Conservation (phyloP, 192 early-diverging fungal species). For the Linnemannia elongata region DNA sequence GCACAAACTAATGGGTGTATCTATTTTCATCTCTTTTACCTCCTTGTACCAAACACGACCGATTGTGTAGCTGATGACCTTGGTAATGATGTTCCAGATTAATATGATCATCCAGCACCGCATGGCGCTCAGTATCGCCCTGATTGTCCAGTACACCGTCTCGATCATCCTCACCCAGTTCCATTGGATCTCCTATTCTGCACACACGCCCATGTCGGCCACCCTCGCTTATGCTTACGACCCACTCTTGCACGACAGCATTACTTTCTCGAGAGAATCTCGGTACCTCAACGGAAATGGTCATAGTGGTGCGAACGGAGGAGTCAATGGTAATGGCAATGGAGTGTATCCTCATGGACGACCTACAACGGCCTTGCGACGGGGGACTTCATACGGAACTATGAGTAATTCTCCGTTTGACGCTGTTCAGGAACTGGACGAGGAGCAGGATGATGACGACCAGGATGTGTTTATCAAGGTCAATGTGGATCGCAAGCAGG, state of each 20-base stretch:
- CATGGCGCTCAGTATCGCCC: slow-evolving; percentile 2
- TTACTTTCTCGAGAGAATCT: slow-evolving; percentile 50
- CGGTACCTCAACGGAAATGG: slow-evolving; percentile 18
- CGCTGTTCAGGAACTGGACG: slow-evolving; percentile 43
- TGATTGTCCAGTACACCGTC: slow-evolving; percentile 33
- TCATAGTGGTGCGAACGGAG: background rate
- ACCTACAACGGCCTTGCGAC: background rate
- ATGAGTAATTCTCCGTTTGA: slow-evolving; percentile 36
- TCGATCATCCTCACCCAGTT: slow-evolving; percentile 38
- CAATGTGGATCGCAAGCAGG: slow-evolving; percentile 15
- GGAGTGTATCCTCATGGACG: background rate
- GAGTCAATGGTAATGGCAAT: background rate
- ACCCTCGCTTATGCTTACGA: slow-evolving; percentile 44
- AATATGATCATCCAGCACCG: slow-evolving; percentile 43
- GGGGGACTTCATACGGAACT: slow-evolving; percentile 45
- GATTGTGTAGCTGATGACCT: slow-evolving; percentile 32
- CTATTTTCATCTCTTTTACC: background rate
- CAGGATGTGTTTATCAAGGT: slow-evolving; percentile 50
- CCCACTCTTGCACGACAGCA: slow-evolving; percentile 37
- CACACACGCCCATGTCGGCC: slow-evolving; percentile 56
- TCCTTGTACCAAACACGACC: background rate
- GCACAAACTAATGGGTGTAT: background rate
- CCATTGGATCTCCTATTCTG: slow-evolving; percentile 51
- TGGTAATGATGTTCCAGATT: slow-evolving; percentile 41
- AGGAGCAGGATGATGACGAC: slow-evolving; percentile 35